Conservation (phyloP, 2,329 filamentous ascomycete species). For the Pseudopyrenochaeta lycopersici region DNA sequence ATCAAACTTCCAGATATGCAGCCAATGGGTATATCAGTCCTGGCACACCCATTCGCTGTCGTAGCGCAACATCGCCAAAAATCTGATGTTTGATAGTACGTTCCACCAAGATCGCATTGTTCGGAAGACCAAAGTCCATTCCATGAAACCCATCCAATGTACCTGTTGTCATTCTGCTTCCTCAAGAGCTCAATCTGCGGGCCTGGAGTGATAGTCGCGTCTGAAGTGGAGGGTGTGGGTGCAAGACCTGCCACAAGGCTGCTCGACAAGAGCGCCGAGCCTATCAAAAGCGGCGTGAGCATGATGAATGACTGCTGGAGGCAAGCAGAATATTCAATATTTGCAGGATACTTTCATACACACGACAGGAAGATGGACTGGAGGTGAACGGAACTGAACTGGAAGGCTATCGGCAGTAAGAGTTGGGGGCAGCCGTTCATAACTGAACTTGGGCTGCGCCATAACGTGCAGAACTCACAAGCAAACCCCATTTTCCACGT, state of each 20-base stretch:
- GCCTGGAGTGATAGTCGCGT: conserved; percentile 36
- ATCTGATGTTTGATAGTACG: conserved; percentile 24
- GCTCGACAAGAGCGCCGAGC: conserved; percentile 21
- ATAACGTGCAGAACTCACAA: conserved; percentile 7
- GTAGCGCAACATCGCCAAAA: conserved; percentile 36
- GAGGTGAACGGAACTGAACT: not conserved
- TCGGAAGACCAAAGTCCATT: conserved; percentile 20
- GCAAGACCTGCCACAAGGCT: conserved; percentile 24
- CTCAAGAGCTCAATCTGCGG: conserved; percentile 32
- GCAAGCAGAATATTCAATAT: not conserved
- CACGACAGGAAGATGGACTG: not conserved
- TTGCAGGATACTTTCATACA: not conserved
- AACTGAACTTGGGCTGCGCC: not conserved
- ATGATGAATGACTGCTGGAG: conserved; percentile 8
- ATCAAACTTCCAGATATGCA: conserved; percentile 34
- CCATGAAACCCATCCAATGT: conserved; percentile 33
- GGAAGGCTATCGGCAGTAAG: not conserved
- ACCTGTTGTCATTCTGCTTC: conserved; percentile 32
- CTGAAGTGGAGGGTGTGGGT: conserved; percentile 19
- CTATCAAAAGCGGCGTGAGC: conserved; percentile 10
- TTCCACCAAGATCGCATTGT: conserved; percentile 28
- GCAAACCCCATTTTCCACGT: conserved; percentile 1
- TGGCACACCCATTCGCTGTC: conserved; percentile 23
- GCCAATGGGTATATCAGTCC: conserved; percentile 21
- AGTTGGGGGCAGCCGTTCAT: conserved; percentile 13